Evolutionary conservation across 163 green algal genomes (phyloP), one percentile per base, ranked within the genome.

Genomic region (Scenedesmus sp.): DNA sequence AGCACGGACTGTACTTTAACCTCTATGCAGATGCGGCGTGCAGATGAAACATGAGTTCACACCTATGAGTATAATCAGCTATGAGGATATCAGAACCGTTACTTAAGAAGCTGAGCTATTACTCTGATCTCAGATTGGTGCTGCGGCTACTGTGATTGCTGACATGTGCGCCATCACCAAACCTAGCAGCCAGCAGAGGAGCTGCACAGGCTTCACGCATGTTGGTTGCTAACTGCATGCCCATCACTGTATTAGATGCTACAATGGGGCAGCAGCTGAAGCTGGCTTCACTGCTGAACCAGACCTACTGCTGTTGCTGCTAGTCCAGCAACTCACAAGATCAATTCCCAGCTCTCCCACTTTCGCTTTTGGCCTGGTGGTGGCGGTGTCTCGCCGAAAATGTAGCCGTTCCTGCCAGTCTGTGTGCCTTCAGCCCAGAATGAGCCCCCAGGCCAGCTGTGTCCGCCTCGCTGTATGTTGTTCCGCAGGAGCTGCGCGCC

Each of bases 381-480:
- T 24, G 94, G 96, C 26, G 97, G 97, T 18, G 96, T 96, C 91
- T 99, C 97, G 33, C 95, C 95, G 81, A 99, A 99, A 6, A 99
- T 89, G 79, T 97, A 95, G 37, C 97, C 97, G 68, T 97, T 96
- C 20, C 89, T 82, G 24, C 93, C 94, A 16, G 97, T 96, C 68
- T 97, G 93, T n/a, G 95, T 96, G 37, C 97, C 97, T 46, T 98
- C 95, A n/a, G 93, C 92, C 89, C 95, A 99, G 73, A 99, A 99
- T 68, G 93, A 96, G 7, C 94, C 95, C 22, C 93, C 94, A 33
- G 95, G 95, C 78, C 92, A 97, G 42, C 83, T 40, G 12, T 88
- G 83, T 15, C 83, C 83, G 37, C 83, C 83, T 42, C 83, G 56
- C 40, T 81, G 83, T 20, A 56, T 15, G 68, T 68, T 61, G 37